A percentile compares a stretch with the other conserved stretches of the same genome.
These are phyloP conservation scores for Salix dunnii DNA, from an alignment of 345 rosid species.

Conservation along the genomic window DNA sequence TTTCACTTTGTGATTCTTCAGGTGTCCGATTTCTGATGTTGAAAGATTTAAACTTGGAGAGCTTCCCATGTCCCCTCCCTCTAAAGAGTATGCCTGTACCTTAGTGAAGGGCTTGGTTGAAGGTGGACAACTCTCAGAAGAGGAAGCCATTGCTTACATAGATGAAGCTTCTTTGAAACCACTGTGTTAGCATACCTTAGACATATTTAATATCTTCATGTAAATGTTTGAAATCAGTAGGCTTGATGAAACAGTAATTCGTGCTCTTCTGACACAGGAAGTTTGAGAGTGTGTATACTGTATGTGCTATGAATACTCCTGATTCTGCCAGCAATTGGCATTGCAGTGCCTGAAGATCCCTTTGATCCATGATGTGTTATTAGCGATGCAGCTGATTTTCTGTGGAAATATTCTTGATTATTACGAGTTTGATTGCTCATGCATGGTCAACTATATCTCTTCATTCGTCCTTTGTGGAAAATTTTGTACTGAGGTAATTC, in stretches of 20 bases:
- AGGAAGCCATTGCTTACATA: conserved; percentile 64
- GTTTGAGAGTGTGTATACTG: conserved; percentile 75
- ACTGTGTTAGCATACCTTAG: conserved; percentile 28
- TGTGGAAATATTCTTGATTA: not conserved
- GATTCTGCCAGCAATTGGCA: conserved; percentile 69
- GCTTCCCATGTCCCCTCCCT: conserved; percentile 47
- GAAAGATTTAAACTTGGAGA: conserved; percentile 51
- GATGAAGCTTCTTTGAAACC: conserved; percentile 50
- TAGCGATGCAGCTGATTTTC: not conserved
- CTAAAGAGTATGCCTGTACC: conserved; percentile 43
- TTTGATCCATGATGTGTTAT: conserved; percentile 77
- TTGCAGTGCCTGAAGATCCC: conserved; percentile 89
- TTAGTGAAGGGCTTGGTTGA: conserved; percentile 65
- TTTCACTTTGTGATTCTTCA: conserved; percentile 19
- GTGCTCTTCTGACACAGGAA: conserved; percentile 51
- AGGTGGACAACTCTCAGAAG: conserved; percentile 59
- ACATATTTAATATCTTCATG: not conserved
- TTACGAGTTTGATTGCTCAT: not conserved
- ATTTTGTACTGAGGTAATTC: not conserved
- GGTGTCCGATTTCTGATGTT: conserved; percentile 43
- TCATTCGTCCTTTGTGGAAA: not conserved
- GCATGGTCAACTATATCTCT: not conserved
- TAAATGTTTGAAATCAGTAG: not conserved
- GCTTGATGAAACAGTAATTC: too few relatives aligned
- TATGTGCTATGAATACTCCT: conserved; percentile 84